Evolutionary conservation across 2,329 filamentous ascomycete genomes (phyloP), one percentile per base, ranked within the genome.

Genomic region (Didymella lethalis): DNA sequence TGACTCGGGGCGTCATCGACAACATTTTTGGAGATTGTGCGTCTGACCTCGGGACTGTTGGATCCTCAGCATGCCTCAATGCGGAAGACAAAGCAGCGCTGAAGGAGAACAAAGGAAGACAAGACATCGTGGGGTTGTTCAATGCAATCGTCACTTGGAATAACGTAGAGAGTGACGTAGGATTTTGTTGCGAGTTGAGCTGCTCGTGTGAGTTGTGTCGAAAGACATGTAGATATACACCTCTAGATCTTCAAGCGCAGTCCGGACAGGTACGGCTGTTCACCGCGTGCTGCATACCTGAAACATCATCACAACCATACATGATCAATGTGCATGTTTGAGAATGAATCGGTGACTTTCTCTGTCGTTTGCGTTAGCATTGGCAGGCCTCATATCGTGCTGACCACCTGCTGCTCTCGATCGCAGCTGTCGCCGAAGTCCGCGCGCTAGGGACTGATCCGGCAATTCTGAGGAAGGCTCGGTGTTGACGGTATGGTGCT

Each of bases 101-200:
- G 44, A 53, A 58, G 26, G 48, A 53, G 25, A 53, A 48, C 18
- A 58, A 32, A 38, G 55, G 55, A 43, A 58, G 55, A 20, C 55
- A 58, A 18, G 48, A 53, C 55, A 58, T 58, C 4, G 5, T 45
- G 36, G 3, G 14, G 3, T 3, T 18, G 4, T 40, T 11, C 11
- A 11, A 36, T 23, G 3, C 12, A 2, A 12, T 31, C 28, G 4
- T 14, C 4, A 8, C 4, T 1, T 32, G 31, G 16, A 32, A 32
- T 12, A 32, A 12, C 31, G 31, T 5, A 16, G 5, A 14, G 31
- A 16, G 31, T 16, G 3, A 16, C 8, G 31, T 14, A 14, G 14
- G 7, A 32, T 12, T 16, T 10, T 16, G 12, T 32, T 32, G 7
- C 1, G 14, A 32, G 14, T 32, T 5, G 4, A 16, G 31, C 12